Percentiles rank a stretch among this genome's conserved stretches.
These are phyloP conservation scores for Hevea brasiliensis DNA, from an alignment of 345 rosid species.

Conservation along the genomic window DNA sequence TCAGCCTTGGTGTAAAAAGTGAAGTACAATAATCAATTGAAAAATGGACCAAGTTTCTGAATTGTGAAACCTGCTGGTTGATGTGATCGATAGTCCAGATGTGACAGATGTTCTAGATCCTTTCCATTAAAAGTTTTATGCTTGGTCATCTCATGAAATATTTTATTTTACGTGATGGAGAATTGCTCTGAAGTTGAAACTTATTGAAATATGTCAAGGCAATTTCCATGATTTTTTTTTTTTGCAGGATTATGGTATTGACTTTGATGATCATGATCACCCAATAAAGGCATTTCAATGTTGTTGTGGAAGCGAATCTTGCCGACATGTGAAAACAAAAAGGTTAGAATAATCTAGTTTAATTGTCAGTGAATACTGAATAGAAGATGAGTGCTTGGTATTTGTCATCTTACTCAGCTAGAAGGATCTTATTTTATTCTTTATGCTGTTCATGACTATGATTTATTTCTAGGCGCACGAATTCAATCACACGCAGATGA, in stretches of 20 bases:
- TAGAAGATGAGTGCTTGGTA: too few species aligned
- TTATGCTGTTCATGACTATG: not conserved
- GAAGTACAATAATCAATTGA: too few species aligned
- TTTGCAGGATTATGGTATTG: conserved; percentile 80
- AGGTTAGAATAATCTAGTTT: not conserved
- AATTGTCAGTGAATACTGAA: not conserved
- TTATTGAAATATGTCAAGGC: too few species aligned
- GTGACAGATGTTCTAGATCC: too few species aligned
- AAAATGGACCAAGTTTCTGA: too few species aligned
- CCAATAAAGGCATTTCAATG: conserved; percentile 79
- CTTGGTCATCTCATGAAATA: too few species aligned
- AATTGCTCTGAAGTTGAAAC: too few species aligned
- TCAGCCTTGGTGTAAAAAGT: not conserved
- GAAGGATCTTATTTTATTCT: not conserved
- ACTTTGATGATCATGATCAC: conserved; percentile 61
- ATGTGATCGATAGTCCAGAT: too few species aligned
- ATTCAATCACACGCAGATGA: not conserved
- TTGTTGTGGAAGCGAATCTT: conserved; percentile 59
- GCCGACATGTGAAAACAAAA: conserved; percentile 45
- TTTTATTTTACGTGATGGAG: too few species aligned
- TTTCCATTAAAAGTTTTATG: too few species aligned
- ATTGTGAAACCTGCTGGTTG: too few species aligned
- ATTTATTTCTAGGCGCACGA: not conserved
- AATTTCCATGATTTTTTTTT: not conserved
- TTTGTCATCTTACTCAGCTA: too few species aligned